Base-by-base conservation (phyloP, 2,329 filamentous ascomycete genomes). In the Trichophyton equinum region DNA sequence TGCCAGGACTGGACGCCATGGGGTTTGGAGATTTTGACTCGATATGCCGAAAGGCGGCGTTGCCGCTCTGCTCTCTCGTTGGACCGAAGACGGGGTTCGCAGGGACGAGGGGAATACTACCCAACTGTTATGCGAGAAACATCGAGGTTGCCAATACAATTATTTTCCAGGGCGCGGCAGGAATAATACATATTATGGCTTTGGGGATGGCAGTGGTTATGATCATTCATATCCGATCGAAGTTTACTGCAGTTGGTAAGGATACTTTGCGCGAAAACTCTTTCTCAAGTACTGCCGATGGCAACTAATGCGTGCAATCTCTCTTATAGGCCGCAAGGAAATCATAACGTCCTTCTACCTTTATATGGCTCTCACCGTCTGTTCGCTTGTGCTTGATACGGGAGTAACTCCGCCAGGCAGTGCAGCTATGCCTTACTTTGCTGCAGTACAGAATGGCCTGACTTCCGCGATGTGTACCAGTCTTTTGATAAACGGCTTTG, bases 111-210 rank as follows among this genome's bases (percentile, higher is more conserved):
- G 89, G 91, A 67, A 94, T 96, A 66, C 87, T 96, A 73, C 85
- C 94, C 61, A 84, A 85, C 70, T 99, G 94, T 79, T 97, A 92
- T 77, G 89, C 94, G 62, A 86, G 94, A 62, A 95, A 94, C 69
- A 92, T 99, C 74, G 91, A 96, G 75, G 76, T 97, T 67, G 94
- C 91, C 67, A 99, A 99, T 77, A 99, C 94, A 46, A 92, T 97
- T 77, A 99, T 99, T 71, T 99, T 99, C 73, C 86, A 97, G 76
- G 89, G 86, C 71, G 94, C 91, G 30, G 85, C 91, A 22, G 89
- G 89, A 64, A 91, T 92, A 71, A 89, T 94, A 77, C 94, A 99
- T 75, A 97, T 99, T 67, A 78, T 88, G 61, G 89, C 92, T 13
- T 79, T 99, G 62, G 79, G 85, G 68, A 96, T 99, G 92, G 95